phyloP scores from a whole-genome alignment of 176 grass and related monocot genomes.

The Puccinellia tenuiflora region DNA sequence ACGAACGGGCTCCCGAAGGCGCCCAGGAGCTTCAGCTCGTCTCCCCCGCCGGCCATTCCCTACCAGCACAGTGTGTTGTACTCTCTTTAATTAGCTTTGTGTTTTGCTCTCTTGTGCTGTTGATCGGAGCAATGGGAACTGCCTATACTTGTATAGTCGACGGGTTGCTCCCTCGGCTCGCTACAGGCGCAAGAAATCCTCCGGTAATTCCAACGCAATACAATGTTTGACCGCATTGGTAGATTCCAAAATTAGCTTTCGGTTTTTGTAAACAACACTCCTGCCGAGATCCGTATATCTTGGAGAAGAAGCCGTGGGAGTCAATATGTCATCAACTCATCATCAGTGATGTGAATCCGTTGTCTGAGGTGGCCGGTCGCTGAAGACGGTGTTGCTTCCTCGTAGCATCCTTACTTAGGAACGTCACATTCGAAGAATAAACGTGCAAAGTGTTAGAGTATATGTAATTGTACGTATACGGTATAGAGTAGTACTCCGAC shows the following conservation, averaged over 20 bases:
- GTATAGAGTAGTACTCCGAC: too few relatives aligned
- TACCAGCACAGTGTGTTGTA: background rate
- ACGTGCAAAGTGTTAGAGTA: too few relatives aligned
- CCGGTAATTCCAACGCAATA: background rate
- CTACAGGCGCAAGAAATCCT: background rate
- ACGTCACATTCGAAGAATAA: too few relatives aligned
- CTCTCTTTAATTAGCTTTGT: background rate
- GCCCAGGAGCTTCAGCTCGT: conserved; percentile 39
- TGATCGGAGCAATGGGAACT: background rate
- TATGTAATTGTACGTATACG: too few relatives aligned
- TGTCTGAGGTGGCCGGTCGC: background rate
- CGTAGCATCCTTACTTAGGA: too few relatives aligned
- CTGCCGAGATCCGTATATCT: background rate
- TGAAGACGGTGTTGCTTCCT: background rate
- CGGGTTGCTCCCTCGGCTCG: background rate
- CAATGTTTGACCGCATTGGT: background rate
- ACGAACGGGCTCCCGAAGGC: conserved; percentile 21
- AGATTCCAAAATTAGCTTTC: background rate
- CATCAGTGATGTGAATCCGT: background rate
- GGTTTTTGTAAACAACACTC: background rate
- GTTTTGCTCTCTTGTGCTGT: background rate
- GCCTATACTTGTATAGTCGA: background rate
- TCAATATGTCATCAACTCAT: background rate
- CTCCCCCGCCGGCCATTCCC: background rate
- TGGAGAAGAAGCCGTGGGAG: background rate